Evolutionary conservation across 805 yeast genomes (phyloP).

Genomic region (Zygosaccharomyces pseudorouxii): DNA sequence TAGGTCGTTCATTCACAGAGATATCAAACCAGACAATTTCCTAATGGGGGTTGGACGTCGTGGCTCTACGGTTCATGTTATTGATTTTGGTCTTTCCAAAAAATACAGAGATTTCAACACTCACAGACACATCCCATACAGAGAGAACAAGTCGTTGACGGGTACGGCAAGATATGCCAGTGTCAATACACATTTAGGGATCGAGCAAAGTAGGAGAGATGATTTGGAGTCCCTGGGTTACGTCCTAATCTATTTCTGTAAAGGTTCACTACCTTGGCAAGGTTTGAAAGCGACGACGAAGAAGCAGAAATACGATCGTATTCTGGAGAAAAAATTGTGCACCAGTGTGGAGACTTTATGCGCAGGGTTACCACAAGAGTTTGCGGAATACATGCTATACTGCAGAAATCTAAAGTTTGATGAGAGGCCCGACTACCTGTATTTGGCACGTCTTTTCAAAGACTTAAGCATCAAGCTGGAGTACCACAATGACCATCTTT

Average conservation of each 20-base stretch:
- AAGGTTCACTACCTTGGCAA: constrained; percentile 98
- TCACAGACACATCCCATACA: constrained; percentile 90
- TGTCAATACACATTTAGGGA: constrained; percentile 92
- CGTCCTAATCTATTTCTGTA: constrained; percentile 87
- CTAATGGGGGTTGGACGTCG: constrained; percentile 85
- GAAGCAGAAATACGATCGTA: constrained; percentile 94
- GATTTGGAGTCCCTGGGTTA: constrained; percentile 94
- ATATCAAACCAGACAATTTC: constrained; percentile 81
- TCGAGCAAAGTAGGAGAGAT: constrained; percentile 95
- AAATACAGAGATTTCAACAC: constrained; percentile 93
- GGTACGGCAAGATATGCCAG: constrained; percentile 98
- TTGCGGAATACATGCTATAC: constrained; percentile 80
- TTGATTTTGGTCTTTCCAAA: constrained; percentile 91
- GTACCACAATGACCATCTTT: constrained; percentile 87
- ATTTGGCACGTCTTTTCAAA: constrained; percentile 81
- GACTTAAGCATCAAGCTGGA: constrained; percentile 85
- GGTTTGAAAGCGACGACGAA: constrained; percentile 95
- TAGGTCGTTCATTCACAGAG: constrained; percentile 82
- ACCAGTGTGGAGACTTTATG: constrained; percentile 83
- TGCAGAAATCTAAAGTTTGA: constrained; percentile 89
- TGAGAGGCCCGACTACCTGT: constrained; percentile 92
- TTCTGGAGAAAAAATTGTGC: constrained; percentile 90
- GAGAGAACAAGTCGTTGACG: constrained; percentile 92
- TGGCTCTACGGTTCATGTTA: constrained; percentile 92
- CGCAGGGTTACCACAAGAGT: constrained; percentile 88